Evolutionary conservation across 2,329 filamentous ascomycete genomes (phyloP).

Genomic region (Aspergillus ustus): DNA sequence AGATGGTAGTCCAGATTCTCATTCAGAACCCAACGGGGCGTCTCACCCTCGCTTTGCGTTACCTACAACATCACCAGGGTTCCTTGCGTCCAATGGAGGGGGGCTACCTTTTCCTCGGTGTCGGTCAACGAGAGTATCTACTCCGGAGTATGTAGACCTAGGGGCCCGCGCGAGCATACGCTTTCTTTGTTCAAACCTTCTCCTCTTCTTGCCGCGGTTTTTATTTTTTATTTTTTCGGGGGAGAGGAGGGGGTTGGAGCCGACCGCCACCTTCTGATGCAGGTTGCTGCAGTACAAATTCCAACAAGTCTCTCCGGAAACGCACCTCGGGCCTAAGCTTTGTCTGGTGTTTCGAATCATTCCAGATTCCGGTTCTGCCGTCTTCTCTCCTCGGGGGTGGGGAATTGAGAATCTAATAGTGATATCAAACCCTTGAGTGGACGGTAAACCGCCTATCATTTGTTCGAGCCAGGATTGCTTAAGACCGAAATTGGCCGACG

Average conservation of each 20-base stretch:
- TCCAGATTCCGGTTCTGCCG: conserved; percentile 4
- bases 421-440: not conserved
- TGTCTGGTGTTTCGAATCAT: conserved; percentile 4
- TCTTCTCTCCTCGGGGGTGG: not conserved
- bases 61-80: not conserved
- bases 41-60: not conserved
- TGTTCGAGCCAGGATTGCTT: not conserved
- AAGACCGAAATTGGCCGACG: not conserved
- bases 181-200: not conserved
- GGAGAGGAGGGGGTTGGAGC: not conserved
- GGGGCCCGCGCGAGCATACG: not conserved
- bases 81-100: not conserved
- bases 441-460: not conserved
- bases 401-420: not conserved
- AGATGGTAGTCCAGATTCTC: not conserved
- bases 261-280: not conserved
- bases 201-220: conserved; percentile 2
- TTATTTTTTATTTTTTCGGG: not conserved
- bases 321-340: conserved; percentile 3
- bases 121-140: not conserved
- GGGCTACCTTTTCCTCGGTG: not conserved
- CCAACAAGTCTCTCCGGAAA: not conserved
- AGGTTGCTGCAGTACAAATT: not conserved
- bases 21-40: not conserved
- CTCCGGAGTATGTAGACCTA: not conserved